Conservation (phyloP, 352 stramenopile species). For the Globisporangium nodosum region DNA sequence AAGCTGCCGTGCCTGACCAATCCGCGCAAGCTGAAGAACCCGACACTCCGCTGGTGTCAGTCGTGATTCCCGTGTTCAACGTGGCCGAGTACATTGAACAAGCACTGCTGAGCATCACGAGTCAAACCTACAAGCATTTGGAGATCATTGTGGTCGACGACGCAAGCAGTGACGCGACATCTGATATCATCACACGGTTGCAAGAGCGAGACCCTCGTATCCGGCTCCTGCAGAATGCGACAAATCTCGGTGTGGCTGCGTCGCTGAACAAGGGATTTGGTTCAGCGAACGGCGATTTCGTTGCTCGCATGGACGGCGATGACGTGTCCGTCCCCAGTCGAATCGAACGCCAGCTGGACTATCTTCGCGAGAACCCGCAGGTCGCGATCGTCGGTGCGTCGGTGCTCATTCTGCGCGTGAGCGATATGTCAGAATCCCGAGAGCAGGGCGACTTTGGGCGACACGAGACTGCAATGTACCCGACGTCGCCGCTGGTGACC, state of each 20-base stretch:
- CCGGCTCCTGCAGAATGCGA: conserved; percentile 36
- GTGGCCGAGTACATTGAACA: conserved; percentile 31
- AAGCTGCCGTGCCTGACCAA: background rate
- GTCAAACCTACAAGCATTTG: conserved; percentile 35
- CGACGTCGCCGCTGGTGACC: conserved; percentile 49
- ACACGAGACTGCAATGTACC: conserved; percentile 32
- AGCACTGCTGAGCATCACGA: conserved; percentile 36
- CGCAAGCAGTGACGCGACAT: conserved; percentile 42
- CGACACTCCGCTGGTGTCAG: conserved; percentile 25
- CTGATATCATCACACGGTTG: conserved; percentile 36
- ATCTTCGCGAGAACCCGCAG: conserved; percentile 29
- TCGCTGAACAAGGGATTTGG: conserved; percentile 72
- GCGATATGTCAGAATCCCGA: background rate
- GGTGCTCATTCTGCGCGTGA: conserved; percentile 23
- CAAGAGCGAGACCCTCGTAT: conserved; percentile 28
- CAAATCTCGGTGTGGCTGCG: conserved; percentile 46
- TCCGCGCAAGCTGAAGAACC: background rate
- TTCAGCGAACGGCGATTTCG: conserved; percentile 34
- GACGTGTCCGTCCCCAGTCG: conserved; percentile 58
- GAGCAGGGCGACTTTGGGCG: background rate
- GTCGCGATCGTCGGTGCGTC: conserved; percentile 36
- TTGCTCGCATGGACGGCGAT: conserved; percentile 86
- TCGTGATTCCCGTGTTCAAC: conserved; percentile 78
- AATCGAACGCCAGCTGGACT: conserved; percentile 47
- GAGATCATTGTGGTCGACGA: conserved; percentile 76